phyloP scores from a whole-genome alignment of 1,284 basidiomycete species.

The Sporisorium iseilematis-ciliati region DNA sequence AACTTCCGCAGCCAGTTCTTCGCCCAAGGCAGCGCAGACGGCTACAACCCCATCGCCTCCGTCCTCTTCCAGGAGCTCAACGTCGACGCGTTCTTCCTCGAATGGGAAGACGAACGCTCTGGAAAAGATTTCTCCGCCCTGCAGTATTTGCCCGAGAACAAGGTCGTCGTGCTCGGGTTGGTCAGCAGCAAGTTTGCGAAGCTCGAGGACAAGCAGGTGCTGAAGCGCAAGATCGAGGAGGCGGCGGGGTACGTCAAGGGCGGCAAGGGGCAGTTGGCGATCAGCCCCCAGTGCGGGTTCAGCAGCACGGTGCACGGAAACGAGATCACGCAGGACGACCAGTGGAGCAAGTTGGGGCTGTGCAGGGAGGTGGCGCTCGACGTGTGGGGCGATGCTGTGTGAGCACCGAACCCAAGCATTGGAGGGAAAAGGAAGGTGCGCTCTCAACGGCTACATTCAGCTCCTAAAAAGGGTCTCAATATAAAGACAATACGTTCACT shows the following conservation, averaged over 20 bases:
- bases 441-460: too few species aligned
- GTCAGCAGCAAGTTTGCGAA: constrained; percentile 79
- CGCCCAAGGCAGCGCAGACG: constrained; percentile 75
- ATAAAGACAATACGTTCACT: too few species aligned
- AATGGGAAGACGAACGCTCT: constrained; percentile 82
- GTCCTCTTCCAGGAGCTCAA: constrained; percentile 78
- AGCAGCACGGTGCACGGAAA: constrained; percentile 73
- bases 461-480: too few species aligned
- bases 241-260: constrained; percentile 75
- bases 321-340: constrained; percentile 73
- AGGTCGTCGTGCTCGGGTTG: constrained; percentile 79
- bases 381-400: constrained; percentile 45
- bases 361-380: constrained; percentile 72
- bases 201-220: constrained; percentile 76
- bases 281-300: constrained; percentile 82
- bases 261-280: constrained; percentile 75
- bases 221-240: constrained; percentile 76
- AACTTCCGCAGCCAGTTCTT: constrained; percentile 75
- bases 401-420: neutral
- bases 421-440: too few species aligned
- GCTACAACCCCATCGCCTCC: constrained; percentile 79
- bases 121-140: constrained; percentile 73
- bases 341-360: constrained; percentile 74
- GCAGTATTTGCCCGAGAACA: constrained; percentile 76
- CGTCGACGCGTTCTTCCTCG: constrained; percentile 80